Conservation (phyloP, 495 filamentous ascomycete species). For the Penicillium egyptiacum region DNA sequence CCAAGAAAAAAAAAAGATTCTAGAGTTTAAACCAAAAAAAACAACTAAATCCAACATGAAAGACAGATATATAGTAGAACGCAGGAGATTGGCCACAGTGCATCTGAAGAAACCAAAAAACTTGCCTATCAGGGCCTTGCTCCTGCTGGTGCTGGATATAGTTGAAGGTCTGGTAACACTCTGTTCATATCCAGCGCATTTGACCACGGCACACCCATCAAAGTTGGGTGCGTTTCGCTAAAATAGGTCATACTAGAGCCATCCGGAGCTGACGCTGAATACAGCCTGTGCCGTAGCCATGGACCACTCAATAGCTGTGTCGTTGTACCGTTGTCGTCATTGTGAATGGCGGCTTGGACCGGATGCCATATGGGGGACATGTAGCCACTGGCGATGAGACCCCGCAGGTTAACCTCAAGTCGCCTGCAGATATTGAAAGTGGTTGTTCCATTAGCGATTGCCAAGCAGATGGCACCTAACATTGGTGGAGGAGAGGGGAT, state of each 20-base stretch:
- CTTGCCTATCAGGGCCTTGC: too few species aligned
- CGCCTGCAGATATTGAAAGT: neutral
- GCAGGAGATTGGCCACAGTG: neutral
- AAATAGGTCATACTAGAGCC: neutral
- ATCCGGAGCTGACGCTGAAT: neutral
- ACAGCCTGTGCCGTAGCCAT: neutral
- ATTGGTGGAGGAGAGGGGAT: neutral
- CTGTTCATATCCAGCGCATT: neutral
- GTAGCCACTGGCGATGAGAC: neutral
- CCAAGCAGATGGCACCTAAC: neutral
- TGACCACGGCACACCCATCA: neutral
- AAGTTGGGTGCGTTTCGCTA: neutral
- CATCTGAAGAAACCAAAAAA: neutral
- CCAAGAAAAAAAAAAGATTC: neutral
- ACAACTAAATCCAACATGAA: neutral
- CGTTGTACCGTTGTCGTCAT: accelerated
- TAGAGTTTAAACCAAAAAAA: neutral
- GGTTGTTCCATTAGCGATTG: accelerated
- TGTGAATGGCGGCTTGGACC: neutral
- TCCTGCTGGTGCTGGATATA: too few species aligned
- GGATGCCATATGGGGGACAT: neutral
- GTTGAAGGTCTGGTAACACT: too few species aligned
- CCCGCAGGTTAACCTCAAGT: neutral
- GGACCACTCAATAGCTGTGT: neutral
- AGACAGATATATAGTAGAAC: neutral